A percentile compares a stretch with the other conserved stretches of the same genome.
Conservation (phyloP, 257 asterid genomes). For the Scutellaria galericulata region DNA sequence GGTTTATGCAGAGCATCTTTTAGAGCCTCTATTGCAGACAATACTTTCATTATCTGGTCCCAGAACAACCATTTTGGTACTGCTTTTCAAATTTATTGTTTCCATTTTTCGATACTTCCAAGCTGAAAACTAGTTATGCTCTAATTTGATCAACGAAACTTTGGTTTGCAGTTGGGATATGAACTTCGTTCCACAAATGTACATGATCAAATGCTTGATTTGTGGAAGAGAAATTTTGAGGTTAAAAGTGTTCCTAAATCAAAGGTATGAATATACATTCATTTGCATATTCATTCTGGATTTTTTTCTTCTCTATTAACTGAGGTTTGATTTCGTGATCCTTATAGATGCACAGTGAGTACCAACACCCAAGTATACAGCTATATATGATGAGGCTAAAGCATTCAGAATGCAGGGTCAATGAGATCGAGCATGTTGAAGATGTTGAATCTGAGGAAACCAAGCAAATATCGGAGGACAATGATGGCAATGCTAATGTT, state of each 20-base stretch:
- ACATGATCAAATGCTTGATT: slow-evolving; percentile 87
- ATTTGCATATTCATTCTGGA: not conserved
- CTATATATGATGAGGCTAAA: slow-evolving; percentile 72
- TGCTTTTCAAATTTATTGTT: slow-evolving; percentile 24
- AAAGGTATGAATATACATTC: slow-evolving; percentile 55
- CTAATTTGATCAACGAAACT: slow-evolving; percentile 7
- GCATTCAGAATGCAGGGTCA: slow-evolving; percentile 39
- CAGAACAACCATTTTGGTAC: slow-evolving; percentile 83
- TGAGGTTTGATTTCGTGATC: slow-evolving; percentile 2
- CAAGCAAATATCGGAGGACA: slow-evolving; percentile 53
- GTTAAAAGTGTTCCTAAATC: slow-evolving; percentile 79
- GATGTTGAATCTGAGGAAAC: slow-evolving; percentile 45
- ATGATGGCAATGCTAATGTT: slow-evolving; percentile 33
- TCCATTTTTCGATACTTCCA: not conserved
- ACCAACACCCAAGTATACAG: slow-evolving; percentile 95
- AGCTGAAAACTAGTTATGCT: slow-evolving; percentile 29
- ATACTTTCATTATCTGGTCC: slow-evolving; percentile 82
- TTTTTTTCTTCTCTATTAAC: not conserved
- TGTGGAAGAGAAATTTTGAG: slow-evolving; percentile 76
- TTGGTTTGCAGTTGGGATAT: slow-evolving; percentile 71
- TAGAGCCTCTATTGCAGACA: slow-evolving; percentile 93
- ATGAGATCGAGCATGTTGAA: slow-evolving; percentile 37
- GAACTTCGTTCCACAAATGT: slow-evolving; percentile 95
- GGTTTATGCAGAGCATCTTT: slow-evolving; percentile 96
- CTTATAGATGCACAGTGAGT: slow-evolving; percentile 81